Evolutionary conservation across 108 stramenopile genomes (phyloP), one percentile per base, ranked within the genome.

Genomic region (Aurantiochytrium sp.): DNA sequence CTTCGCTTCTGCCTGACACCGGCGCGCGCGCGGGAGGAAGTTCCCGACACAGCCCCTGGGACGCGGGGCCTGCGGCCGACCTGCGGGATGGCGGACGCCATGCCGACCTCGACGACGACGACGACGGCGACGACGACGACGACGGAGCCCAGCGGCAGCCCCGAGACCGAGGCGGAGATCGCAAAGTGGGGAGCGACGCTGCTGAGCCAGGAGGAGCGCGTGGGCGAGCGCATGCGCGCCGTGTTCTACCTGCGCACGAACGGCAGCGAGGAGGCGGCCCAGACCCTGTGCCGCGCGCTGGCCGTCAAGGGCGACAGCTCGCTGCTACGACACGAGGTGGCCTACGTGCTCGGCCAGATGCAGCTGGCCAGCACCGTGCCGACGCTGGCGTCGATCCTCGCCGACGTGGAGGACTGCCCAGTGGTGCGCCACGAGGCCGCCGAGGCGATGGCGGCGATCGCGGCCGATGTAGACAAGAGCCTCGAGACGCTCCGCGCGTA

Each of bases 371-470:
- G 88, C 90, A 54, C 95, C 87, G 85, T 93, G 92, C 86, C 89
- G 69, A 4, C 87, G 87, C 69, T 93, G 93, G 55, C 93, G 92
- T 90, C 48, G 65, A 68, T 92, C 89, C 55, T 95, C 92, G 24
- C 36, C 54, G 53, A 94, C 85, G 59, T 50, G 31, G 85, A 90
- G 24, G 94, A 94, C 27, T 88, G 92, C 55, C 92, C 95, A 53
- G 97, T 99, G 95, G 97, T 98, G 17, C 96, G 98, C 30, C 98
- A 98, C 90, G 98, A 98, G 90, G 88, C 89, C 52, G 99, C 97
- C 27, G 93, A 94, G 48, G 94, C 93, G n/a, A 87, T 94, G 4
- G 94, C 91, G 4, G 94, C 93, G 22, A 94, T 94, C 52, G 59
- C 59, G 1, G 93, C 91, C 27, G 88, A 88, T 2, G 52, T 36